Conservation (phyloP, 2,329 filamentous ascomycete species). For the Teratosphaeria viscida region DNA sequence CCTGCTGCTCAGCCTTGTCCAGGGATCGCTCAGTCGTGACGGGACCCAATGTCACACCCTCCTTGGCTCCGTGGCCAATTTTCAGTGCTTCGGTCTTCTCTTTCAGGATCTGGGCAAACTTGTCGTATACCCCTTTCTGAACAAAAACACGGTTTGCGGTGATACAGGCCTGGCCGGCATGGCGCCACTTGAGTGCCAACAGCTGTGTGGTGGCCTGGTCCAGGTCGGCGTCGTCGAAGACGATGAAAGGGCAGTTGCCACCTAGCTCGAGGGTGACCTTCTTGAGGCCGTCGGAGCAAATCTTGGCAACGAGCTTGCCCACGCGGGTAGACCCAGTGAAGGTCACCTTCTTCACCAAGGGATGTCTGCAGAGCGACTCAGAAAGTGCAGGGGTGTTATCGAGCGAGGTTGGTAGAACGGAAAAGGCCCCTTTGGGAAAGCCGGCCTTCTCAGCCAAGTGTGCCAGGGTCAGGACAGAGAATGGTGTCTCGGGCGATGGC, state of each 20-base stretch:
- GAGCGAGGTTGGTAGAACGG: conserved; percentile 49
- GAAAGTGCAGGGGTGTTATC: conserved; percentile 45
- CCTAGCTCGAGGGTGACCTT: conserved; percentile 55
- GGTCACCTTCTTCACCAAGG: conserved; percentile 50
- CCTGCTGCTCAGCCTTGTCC: conserved; percentile 49
- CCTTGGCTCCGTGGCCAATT: conserved; percentile 50
- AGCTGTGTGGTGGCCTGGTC: conserved; percentile 43
- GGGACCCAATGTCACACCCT: conserved; percentile 50
- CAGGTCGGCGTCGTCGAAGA: conserved; percentile 55
- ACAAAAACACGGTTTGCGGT: conserved; percentile 57
- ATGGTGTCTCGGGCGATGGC: conserved; percentile 57
- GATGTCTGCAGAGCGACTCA: conserved; percentile 47
- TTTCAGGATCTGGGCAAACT: conserved; percentile 47
- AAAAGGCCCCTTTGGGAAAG: conserved; percentile 50
- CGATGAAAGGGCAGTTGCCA: conserved; percentile 54
- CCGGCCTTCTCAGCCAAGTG: conserved; percentile 45
- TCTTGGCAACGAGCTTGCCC: conserved; percentile 51
- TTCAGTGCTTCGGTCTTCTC: conserved; percentile 44
- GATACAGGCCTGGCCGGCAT: conserved; percentile 56
- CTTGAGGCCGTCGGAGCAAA: conserved; percentile 51
- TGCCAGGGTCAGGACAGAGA: conserved; percentile 46
- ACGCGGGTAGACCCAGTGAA: conserved; percentile 53
- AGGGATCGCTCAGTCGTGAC: conserved; percentile 47
- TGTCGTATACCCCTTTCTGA: conserved; percentile 51
- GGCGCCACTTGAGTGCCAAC: conserved; percentile 44